phyloP scores from a whole-genome alignment of 192 early-diverging fungal species.

The Ambispora gerdemannii region DNA sequence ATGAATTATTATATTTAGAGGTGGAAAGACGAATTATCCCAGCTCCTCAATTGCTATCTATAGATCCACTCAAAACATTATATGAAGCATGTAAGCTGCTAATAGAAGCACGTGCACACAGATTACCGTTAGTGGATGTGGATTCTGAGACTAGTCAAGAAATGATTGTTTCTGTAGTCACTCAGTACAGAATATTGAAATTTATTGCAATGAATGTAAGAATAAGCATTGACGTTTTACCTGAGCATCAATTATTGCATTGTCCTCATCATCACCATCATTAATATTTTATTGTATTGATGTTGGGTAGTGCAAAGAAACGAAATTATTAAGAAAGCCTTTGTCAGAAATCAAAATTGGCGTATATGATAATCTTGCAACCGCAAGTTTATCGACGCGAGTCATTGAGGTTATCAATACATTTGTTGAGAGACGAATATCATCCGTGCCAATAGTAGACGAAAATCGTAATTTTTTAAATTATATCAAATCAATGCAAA shows the following conservation, averaged over 20 bases:
- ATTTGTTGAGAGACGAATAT: conserved; percentile 89
- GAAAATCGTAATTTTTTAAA: conserved; percentile 63
- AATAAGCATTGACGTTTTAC: too few relatives aligned
- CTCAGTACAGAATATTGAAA: conserved; percentile 82
- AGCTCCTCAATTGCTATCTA: conserved; percentile 63
- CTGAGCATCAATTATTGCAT: too few relatives aligned
- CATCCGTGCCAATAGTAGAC: conserved; percentile 91
- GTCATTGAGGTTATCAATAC: conserved; percentile 88
- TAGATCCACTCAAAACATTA: conserved; percentile 82
- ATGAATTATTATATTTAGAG: too few relatives aligned
- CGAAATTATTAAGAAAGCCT: conserved; percentile 59
- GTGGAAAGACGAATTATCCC: conserved; percentile 60
- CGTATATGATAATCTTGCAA: conserved; percentile 79
- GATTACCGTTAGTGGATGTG: conserved; percentile 85
- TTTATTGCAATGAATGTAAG: conserved; percentile 82
- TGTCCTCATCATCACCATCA: not conserved
- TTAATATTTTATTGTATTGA: not conserved
- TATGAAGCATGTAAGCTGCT: conserved; percentile 82
- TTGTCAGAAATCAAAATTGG: conserved; percentile 82
- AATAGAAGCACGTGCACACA: conserved; percentile 78
- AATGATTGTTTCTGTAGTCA: conserved; percentile 89
- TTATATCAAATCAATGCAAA: not conserved
- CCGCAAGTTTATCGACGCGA: conserved; percentile 73
- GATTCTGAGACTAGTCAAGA: conserved; percentile 71
- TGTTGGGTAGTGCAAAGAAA: conserved; percentile 56